A percentile compares a stretch with the other conserved stretches of the same genome.
These are phyloP conservation scores for Fremontodendron californicum DNA, from an alignment of 345 rosid genomes.

Conservation along the genomic window DNA sequence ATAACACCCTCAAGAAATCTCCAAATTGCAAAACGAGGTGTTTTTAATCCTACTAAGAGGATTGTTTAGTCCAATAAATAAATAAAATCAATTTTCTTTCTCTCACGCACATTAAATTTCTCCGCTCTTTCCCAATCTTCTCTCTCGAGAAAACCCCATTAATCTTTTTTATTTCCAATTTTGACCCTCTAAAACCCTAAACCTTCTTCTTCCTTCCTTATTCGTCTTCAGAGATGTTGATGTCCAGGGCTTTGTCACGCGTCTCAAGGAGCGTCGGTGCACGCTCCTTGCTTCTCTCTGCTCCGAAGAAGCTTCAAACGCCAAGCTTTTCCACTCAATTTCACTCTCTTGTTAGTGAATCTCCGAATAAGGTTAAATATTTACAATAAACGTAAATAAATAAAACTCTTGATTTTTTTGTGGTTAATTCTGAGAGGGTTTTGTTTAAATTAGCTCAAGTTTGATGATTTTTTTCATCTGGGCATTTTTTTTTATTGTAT, in stretches of 20 bases:
- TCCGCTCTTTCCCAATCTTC: neutral
- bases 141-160: constrained; percentile 2
- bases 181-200: neutral
- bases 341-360: constrained; percentile 33
- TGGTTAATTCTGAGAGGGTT: constrained; percentile 19
- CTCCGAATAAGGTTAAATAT: constrained; percentile 32
- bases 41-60: neutral
- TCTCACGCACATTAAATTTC: constrained; percentile 23
- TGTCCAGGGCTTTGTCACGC: constrained; percentile 51
- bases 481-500: neutral
- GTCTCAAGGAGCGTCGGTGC: constrained; percentile 42
- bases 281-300: constrained; percentile 39
- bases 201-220: neutral
- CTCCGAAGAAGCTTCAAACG: constrained; percentile 32
- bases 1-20: neutral
- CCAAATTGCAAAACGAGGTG: neutral
- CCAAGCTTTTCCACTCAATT: constrained; percentile 33
- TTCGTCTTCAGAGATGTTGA: constrained; percentile 33
- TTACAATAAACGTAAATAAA: neutral
- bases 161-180: neutral
- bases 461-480: neutral
- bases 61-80: constrained; percentile 19
- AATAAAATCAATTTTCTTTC: constrained; percentile 21
- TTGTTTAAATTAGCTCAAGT: neutral
- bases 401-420: neutral